A percentile compares a stretch with the other conserved stretches of the same genome.
Conservation (phyloP, 345 rosid genomes). For the Citrus glauca region DNA sequence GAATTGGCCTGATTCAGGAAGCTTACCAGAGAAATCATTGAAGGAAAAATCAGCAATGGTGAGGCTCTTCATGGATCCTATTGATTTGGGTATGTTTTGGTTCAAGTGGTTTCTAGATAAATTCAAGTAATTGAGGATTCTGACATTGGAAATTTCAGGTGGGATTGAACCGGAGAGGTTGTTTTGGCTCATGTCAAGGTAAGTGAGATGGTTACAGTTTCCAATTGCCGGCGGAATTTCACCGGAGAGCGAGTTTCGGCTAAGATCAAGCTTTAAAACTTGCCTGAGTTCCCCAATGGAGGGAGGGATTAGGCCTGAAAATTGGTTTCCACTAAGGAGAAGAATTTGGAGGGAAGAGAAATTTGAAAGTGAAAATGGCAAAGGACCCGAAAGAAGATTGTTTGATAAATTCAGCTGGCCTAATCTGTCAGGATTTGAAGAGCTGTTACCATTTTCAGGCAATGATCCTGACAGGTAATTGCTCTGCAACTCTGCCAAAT, state of each 20-base stretch:
- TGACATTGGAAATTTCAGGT: slow-evolving; percentile 35
- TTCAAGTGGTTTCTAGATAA: slow-evolving; percentile 55
- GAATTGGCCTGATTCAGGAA: slow-evolving; percentile 62
- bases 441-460: slow-evolving; percentile 30
- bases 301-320: slow-evolving; percentile 49
- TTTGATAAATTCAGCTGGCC: slow-evolving; percentile 55
- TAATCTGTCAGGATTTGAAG: slow-evolving; percentile 32
- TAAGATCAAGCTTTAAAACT: slow-evolving; percentile 47
- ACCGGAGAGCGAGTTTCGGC: slow-evolving; percentile 49
- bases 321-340: slow-evolving; percentile 46
- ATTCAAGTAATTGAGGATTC: slow-evolving; percentile 54
- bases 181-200: slow-evolving; percentile 66
- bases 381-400: slow-evolving; percentile 46
- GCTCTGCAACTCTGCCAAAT: slow-evolving; percentile 54
- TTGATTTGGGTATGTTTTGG: slow-evolving; percentile 38
- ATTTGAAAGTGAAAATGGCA: slow-evolving; percentile 53
- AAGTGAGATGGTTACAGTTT: slow-evolving; percentile 47
- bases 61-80: slow-evolving; percentile 60
- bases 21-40: slow-evolving; percentile 56
- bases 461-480: slow-evolving; percentile 51
- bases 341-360: slow-evolving; percentile 52
- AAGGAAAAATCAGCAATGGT: slow-evolving; percentile 61
- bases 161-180: slow-evolving; percentile 63
- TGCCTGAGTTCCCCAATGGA: slow-evolving; percentile 42
- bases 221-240: slow-evolving; percentile 49